A percentile compares a stretch with the other conserved stretches of the same genome.
Conservation (phyloP, 495 filamentous ascomycete species). For the Cercophora sp. region DNA sequence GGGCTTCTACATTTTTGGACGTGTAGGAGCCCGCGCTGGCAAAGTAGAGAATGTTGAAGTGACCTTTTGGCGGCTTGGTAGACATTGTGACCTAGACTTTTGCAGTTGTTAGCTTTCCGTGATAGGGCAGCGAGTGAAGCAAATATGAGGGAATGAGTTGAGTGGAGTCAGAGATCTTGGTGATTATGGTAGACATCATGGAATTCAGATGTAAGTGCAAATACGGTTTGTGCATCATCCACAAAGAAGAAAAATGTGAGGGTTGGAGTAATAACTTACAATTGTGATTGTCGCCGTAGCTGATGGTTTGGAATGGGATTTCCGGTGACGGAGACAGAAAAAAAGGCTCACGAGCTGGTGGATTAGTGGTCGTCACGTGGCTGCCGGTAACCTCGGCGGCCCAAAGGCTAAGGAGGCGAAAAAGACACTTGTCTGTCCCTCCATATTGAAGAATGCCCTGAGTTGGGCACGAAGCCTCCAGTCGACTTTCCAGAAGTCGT, state of each 20-base stretch:
- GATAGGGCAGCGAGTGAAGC: background rate
- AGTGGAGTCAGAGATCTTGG: slow-evolving; percentile 57
- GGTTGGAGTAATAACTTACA: background rate
- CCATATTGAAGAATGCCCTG: too few relatives aligned
- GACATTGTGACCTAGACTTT: slow-evolving; percentile 25
- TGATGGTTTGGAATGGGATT: background rate
- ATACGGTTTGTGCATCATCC: slow-evolving; percentile 48
- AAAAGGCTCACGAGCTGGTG: slow-evolving; percentile 2
- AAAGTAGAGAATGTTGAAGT: slow-evolving; percentile 87
- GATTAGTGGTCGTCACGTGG: slow-evolving; percentile 5
- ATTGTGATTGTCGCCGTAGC: slow-evolving; percentile 15
- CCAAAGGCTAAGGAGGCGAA: background rate
- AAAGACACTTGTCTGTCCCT: slow-evolving; percentile 2
- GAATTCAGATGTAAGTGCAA: slow-evolving; percentile 39
- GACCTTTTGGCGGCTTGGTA: slow-evolving; percentile 44
- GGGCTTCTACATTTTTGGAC: slow-evolving; percentile 60
- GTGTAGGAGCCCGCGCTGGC: slow-evolving; percentile 74
- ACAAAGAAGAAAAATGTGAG: slow-evolving; percentile 2
- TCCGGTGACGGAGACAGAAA: background rate
- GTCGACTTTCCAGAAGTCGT: too few relatives aligned
- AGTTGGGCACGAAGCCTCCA: too few relatives aligned
- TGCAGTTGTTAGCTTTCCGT: background rate
- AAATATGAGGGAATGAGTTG: too few relatives aligned
- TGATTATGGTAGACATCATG: slow-evolving; percentile 47
- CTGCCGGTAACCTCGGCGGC: background rate